Percentiles rank a stretch among this genome's conserved stretches.
Evolutionary conservation across 768 basidiomycete species (phyloP).

Genomic region (Hypholoma sublateritium): DNA sequence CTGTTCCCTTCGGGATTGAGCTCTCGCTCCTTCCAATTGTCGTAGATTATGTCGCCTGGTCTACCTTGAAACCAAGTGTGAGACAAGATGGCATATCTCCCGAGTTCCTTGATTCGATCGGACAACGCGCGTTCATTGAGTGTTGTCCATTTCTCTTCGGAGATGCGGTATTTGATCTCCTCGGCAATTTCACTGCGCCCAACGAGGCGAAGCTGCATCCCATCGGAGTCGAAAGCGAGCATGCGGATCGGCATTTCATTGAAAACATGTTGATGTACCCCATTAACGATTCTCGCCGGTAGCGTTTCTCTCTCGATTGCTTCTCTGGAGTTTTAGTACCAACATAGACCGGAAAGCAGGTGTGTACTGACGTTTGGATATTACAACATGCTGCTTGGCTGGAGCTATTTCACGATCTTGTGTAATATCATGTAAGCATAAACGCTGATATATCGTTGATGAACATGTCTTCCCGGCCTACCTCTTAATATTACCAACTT

Average conservation of each 20-base stretch:
- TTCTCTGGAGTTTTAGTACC: not conserved
- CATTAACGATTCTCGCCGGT: not conserved
- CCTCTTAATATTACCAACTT: too few species aligned
- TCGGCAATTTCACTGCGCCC: not conserved
- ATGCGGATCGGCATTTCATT: not conserved
- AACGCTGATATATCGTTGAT: not conserved
- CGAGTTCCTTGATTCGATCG: not conserved
- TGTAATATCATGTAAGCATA: too few species aligned
- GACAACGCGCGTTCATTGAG: not conserved
- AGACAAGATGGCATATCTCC: not conserved
- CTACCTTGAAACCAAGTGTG: slow-evolving; percentile 1
- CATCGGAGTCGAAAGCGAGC: not conserved
- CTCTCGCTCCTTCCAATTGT: not conserved
- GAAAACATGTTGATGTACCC: not conserved
- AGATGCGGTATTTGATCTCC: not conserved
- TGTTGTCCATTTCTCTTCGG: not conserved
- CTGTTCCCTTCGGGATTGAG: not conserved
- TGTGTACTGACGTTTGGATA: too few species aligned
- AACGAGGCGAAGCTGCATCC: not conserved
- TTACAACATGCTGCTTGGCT: too few species aligned
- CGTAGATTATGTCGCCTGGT: not conserved
- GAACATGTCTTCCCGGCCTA: not conserved
- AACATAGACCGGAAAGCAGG: not conserved
- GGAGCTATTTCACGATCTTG: too few species aligned
- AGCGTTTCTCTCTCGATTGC: not conserved